Evolutionary conservation across 1,284 basidiomycete species (phyloP), one percentile per base, ranked within the genome.

Genomic region (Porodaedalea pini): DNA sequence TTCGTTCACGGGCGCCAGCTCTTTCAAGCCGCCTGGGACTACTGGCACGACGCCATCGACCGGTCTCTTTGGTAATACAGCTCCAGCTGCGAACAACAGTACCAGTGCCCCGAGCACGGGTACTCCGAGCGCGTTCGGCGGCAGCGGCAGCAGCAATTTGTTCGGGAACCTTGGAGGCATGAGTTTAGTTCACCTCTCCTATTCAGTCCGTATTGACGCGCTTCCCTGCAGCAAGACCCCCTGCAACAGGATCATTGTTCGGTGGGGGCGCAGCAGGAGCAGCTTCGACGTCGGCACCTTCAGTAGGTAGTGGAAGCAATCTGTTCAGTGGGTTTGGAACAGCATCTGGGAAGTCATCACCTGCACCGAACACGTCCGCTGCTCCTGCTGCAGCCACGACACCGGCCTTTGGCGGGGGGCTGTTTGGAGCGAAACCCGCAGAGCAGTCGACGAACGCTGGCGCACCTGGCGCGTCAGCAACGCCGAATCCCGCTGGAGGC

Each of bases 401-500:
- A 48, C 34, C 51, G 7, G 11, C 45, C 21, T n/a, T 32, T 19
- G 53, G 43, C 17, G 27, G 25, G 8, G 48, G 43, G 21, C 40
- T 55, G 8, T 61, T 61, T 54, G 56, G 51, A 13, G 32, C 44
- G 10, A 69, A 47, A 52, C 58, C 60, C 37, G 54, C 39, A 15
- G 40, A 48, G 31, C 37, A 47, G 48, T 25, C 40, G 17, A 17
- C 39, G 40, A 45, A 39, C 36, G 11, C 40, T 21, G 25, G 19
- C 17, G 34, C 52, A 43, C 15, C 54, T 43, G 45, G 39, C n/a
- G 39, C 37, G 27, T 21, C 49, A n/a, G 15, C 50, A 15, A 11
- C 45, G 27, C 27, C 63, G 29, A 59, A 57, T 17, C 59, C 10
- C 7, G 36, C 29, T 17, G 27, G 34, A 44, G 25, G 39, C 31